Percentiles rank a stretch among this genome's conserved stretches.
phyloP scores from a whole-genome alignment of 768 basidiomycete species.

The Russula abietina region DNA sequence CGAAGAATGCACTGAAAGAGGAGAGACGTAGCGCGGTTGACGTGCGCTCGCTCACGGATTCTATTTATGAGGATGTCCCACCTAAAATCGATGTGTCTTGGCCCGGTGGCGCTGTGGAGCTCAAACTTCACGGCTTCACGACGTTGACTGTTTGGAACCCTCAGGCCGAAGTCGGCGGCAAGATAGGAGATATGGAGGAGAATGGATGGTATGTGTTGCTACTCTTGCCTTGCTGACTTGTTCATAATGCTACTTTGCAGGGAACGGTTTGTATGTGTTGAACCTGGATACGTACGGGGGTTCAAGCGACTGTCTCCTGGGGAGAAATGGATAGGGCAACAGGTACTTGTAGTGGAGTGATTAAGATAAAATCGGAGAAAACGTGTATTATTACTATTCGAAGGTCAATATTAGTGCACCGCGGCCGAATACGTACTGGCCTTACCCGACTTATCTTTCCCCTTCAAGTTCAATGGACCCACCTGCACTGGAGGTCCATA shows the following conservation, averaged over 20 bases:
- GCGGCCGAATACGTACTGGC: too few relatives aligned
- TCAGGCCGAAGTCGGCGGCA: conserved; percentile 55
- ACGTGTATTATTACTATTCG: neutral
- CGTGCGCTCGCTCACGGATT: conserved; percentile 63
- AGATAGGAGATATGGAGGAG: conserved; percentile 85
- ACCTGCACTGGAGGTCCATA: conserved; percentile 36
- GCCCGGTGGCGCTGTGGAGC: conserved; percentile 49
- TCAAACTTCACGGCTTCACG: conserved; percentile 53
- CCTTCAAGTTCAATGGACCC: neutral
- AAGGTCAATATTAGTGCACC: too few relatives aligned
- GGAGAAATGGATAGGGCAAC: conserved; percentile 70
- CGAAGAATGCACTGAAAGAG: conserved; percentile 42
- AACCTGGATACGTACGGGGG: conserved; percentile 80
- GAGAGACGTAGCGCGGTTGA: conserved; percentile 62
- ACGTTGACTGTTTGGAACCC: conserved; percentile 98
- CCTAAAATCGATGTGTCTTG: conserved; percentile 53
- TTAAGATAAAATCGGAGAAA: neutral
- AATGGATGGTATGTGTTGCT: conserved; percentile 64
- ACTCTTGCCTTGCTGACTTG: neutral
- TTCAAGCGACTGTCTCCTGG: conserved; percentile 60
- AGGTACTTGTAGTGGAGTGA: conserved; percentile 49
- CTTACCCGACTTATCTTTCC: neutral
- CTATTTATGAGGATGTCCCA: conserved; percentile 64
- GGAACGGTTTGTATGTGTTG: conserved; percentile 85
- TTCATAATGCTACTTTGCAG: conserved; percentile 34